phyloP scores from a whole-genome alignment of 2,329 filamentous ascomycete genomes.

The Knoxdaviesia proteae region DNA sequence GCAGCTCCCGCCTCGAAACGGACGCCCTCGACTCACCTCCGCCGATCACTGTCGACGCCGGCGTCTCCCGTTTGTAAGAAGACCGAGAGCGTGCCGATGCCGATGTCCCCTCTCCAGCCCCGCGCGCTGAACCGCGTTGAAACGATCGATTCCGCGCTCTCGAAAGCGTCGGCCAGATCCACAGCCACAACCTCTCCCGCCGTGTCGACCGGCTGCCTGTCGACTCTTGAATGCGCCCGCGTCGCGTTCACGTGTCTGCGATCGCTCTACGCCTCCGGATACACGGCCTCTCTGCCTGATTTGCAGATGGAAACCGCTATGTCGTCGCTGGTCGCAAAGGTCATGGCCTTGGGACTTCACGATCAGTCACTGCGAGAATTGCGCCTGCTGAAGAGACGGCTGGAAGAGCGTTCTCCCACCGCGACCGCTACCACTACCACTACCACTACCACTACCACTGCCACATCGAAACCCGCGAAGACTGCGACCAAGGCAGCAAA shows the following conservation, averaged over 20 bases:
- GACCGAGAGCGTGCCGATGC: constrained; percentile 5
- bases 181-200: constrained; percentile 8
- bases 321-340: constrained; percentile 44
- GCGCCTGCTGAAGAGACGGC: constrained; percentile 38
- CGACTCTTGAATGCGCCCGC: constrained; percentile 48
- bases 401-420: constrained; percentile 21
- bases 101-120: constrained; percentile 37
- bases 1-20: constrained; percentile 13
- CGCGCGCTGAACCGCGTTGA: constrained; percentile 38
- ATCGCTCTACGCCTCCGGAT: constrained; percentile 28
- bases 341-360: constrained; percentile 42
- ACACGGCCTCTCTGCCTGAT: constrained; percentile 30
- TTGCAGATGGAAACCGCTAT: constrained; percentile 56
- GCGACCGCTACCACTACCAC: no score
- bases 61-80: no score
- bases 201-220: constrained; percentile 24
- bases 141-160: constrained; percentile 21
- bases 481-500: constrained; percentile 14
- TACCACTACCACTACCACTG: no score
- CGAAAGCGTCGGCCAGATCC: constrained; percentile 11
- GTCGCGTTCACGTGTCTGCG: constrained; percentile 45
- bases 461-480: neutral
- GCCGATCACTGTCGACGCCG: constrained; percentile 30
- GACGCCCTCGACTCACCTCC: constrained; percentile 17
- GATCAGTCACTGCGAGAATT: constrained; percentile 51